Conservation (phyloP, 306 rosid species). For the Ormosia emarginata region DNA sequence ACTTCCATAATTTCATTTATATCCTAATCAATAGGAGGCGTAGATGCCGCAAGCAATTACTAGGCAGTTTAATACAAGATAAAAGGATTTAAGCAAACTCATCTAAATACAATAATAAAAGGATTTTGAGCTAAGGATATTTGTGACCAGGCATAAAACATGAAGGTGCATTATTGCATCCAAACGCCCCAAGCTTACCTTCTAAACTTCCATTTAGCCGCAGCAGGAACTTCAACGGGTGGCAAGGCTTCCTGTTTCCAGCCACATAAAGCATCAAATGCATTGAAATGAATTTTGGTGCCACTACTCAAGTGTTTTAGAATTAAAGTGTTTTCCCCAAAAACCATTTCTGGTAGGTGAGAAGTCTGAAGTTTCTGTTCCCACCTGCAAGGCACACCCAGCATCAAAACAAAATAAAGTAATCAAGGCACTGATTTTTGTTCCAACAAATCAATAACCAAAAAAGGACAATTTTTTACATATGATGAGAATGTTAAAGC, state of each 20-base stretch:
- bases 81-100: neutral
- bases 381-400: slow-evolving; percentile 59
- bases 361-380: slow-evolving; percentile 77
- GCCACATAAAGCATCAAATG: slow-evolving; percentile 85
- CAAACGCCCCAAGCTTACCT: slow-evolving; percentile 35
- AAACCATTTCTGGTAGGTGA: slow-evolving; percentile 96
- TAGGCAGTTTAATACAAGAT: neutral
- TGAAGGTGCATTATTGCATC: neutral
- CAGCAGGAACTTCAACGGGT: slow-evolving; percentile 97
- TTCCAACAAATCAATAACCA: neutral
- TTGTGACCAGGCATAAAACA: neutral
- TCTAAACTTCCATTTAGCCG: slow-evolving; percentile 95
- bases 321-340: slow-evolving; percentile 71
- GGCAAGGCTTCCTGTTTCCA: slow-evolving; percentile 98
- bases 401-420: neutral
- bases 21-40: neutral
- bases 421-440: neutral
- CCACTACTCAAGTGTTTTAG: slow-evolving; percentile 76
- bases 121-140: neutral
- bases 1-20: neutral
- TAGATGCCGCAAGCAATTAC: neutral
- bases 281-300: slow-evolving; percentile 69
- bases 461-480: neutral
- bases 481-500: neutral
- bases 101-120: neutral